Evolutionary conservation across 805 yeast species (phyloP), one percentile per base, ranked within the genome.

Genomic region (Yamadazyma paraphyllophila): DNA sequence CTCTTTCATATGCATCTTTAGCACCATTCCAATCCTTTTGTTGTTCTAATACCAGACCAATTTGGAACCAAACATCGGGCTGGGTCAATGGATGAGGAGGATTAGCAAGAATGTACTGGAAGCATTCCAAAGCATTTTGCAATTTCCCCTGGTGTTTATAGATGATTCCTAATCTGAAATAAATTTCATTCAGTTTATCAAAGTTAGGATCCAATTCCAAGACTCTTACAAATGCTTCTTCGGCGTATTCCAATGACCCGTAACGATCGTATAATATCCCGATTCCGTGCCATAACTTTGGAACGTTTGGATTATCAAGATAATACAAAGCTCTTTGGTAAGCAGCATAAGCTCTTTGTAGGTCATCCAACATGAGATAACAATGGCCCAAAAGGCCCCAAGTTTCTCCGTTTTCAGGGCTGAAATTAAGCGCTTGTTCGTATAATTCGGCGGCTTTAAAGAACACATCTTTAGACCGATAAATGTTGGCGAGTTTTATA

Each of bases 331-430:
- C 98, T 61, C 95, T 91, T 70, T 94, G 99, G 69, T 94, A 94
- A 2, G 98, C 96, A 37, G 91, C 85, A 63, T 94, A 94, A 7
- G 97, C 97, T 57, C 96, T 81, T 64, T 88, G 97, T 49, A 94
- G 76, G 59, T 94, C 99, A 65, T 94, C 99, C 63, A 91, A 73
- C 97, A 94, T 94, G 56, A 94, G 72, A 62, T 90, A 94, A 70
- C 99, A 94, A 68, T 94, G 98, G 43, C 99, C 96, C 57, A 91
- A 71, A 12, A 92, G 78, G 0, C 98, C 97, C 98, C 99, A 94
- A 31, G 95, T 88, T 57, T 92, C 98, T 47, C 97, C 97, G 56
- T 89, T 83, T 61, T 88, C 92, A 15, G 90, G 92, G 57, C 84
- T 82, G 44, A 86, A 76, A 44, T 85, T 78, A 45, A 94, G 69